Evolutionary conservation across 495 filamentous ascomycete genomes (phyloP), one percentile per base, ranked within the genome.

Genomic region (Penicillium cosmopolitanum): DNA sequence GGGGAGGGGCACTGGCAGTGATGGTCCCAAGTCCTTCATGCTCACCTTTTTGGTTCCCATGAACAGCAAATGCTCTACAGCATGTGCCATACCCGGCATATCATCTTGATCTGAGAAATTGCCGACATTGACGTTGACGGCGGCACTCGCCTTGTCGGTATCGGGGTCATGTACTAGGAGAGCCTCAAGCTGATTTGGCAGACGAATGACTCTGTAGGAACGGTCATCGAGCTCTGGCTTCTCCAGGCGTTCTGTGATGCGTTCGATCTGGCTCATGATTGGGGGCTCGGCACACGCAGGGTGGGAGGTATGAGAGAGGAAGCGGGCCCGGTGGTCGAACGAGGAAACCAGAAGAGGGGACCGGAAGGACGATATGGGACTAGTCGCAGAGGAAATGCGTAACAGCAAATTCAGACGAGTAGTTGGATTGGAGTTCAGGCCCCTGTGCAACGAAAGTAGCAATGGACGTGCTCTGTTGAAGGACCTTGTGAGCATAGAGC

Each of bases 11-110:
- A n/a, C 3, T 40, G 15, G 10, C 15, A n/a, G 16, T 16, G 16
- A 8, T 16, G 8, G 42, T 5, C 19, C 19, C 19, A 21, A 21
- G 19, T 21, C 4, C 12, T n/a, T 44, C 12, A 51, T 28, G 69
- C 74, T 57, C 73, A 90, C 89, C 82, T 98, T 98, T 74, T 96
- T 86, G 10, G 95, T 99, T 42, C 95, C 95, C 96, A 99, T 98
- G 79, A 99, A 99, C 9, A 98, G 78, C 66, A 97, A 78, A 84
- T 97, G 86, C 64, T 97, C 93, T 42, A 96, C 89, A 1, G 90
- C 91, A 76, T 97, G 93, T 11, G 90, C 91, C 82, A 92, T 90
- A 33, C 93, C 96, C n/a, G 92, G 92, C 85, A 98, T 89, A 64
- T 92, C 89, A 69, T 90, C 86, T 62, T 86, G 82, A 67, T 99